Base-by-base conservation (phyloP, 768 basidiomycete genomes). In the Strobilomyces dryophilus region DNA sequence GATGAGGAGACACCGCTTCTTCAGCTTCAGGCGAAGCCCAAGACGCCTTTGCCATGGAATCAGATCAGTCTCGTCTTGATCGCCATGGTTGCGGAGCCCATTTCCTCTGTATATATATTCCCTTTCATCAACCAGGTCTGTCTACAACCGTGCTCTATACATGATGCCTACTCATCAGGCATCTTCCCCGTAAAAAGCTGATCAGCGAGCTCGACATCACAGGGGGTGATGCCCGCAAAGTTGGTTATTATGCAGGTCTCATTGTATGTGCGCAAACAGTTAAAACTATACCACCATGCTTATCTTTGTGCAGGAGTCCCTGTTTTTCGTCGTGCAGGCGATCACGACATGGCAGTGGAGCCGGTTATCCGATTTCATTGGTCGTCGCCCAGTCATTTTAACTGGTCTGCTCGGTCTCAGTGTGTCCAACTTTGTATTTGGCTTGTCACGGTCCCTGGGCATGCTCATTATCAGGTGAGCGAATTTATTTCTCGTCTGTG, bases 241-340 rank as follows among this genome's bases (percentile, higher is more conserved):
- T 84, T 5, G 85, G 85, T 24, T 86, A 86, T 59, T 87, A 86
- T 61, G 83, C 81, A 26, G 84, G 83, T 26, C 59, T 86, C 32
- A 64, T 69, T 39, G 81, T 85, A 53, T 70, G 83, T 55, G 51
- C 56, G 1, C 32, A 54, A 55, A 47, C 20, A n/a, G 32, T 32
- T 35, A 21, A 18, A 36, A 20, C 18, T 8, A 43, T 39, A 5
- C 1, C n/a, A 2, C 26, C 1, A 17, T 41, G 17, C 37, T 47
- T n/a, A 58, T 32, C 44, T 45, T 55, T 27, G 17, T 15, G 9
- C 8, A 85, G 83, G 79, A 84, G 70, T 84, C 83, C 81, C 86
- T 56, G 79, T 27, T 27, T 27, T 27, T 27, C 27, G 27, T 27
- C 27, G 8, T 8, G 27, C 27, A 27, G 27, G 27, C 84, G 0